A percentile compares a stretch with the other conserved stretches of the same genome.
These are phyloP conservation scores for Botrytis medusae DNA, from an alignment of 2,329 filamentous ascomycete genomes.

Conservation along the genomic window DNA sequence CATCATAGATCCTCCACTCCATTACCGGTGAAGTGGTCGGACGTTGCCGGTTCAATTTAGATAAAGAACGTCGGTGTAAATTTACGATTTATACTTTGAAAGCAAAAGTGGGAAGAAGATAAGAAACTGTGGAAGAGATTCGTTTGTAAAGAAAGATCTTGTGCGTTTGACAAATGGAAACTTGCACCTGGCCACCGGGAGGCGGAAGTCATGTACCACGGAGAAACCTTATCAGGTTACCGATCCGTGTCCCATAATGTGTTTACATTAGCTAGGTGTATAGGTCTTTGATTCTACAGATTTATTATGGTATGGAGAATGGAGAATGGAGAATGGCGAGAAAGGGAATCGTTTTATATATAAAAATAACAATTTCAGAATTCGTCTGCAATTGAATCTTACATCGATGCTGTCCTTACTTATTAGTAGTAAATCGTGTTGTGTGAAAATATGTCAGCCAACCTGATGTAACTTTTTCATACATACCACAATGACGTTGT, in stretches of 20 bases:
- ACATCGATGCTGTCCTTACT: neutral
- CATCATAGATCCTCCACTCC: neutral
- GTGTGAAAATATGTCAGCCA: neutral
- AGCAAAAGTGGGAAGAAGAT: constrained; percentile 11
- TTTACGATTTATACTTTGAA: neutral
- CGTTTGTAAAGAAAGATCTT: neutral
- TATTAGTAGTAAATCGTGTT: neutral
- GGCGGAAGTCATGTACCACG: neutral
- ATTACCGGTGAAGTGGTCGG: constrained; percentile 1
- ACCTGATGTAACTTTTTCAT: too few relatives aligned
- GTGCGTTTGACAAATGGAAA: neutral
- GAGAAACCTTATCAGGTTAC: neutral
- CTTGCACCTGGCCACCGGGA: neutral
- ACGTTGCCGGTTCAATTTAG: neutral
- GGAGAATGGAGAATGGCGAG: neutral
- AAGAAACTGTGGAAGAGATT: neutral
- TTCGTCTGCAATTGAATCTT: neutral
- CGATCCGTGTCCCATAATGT: neutral
- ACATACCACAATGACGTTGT: neutral
- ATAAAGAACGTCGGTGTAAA: neutral
- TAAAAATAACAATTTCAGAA: neutral
- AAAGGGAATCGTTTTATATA: neutral
- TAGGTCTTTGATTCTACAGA: neutral
- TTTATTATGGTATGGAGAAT: neutral
- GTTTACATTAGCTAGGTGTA: neutral